A percentile compares a stretch with the other conserved stretches of the same genome.
Evolutionary conservation across 1,284 basidiomycete genomes (phyloP).

Genomic region (Ganoderma lingzhi): DNA sequence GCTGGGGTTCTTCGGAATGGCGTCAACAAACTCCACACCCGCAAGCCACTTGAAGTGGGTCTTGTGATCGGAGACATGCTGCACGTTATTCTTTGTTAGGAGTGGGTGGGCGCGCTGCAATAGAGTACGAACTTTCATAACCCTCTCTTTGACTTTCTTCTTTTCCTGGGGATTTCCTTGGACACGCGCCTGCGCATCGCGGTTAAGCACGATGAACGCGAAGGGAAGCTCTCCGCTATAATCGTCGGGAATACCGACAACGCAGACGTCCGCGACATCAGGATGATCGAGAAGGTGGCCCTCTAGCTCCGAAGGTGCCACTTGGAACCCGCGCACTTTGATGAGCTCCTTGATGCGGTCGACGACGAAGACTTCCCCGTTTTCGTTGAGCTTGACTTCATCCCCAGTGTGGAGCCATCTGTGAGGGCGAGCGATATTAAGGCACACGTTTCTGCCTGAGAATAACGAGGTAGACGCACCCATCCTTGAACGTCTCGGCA

Average conservation of each 20-base stretch:
- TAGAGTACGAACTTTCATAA: constrained; percentile 21
- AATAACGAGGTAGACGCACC: constrained; percentile 33
- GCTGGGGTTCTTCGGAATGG: constrained; percentile 77
- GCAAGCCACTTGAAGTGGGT: constrained; percentile 74
- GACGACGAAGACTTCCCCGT: constrained; percentile 52
- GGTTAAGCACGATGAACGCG: constrained; percentile 71
- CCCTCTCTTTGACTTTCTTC: constrained; percentile 1
- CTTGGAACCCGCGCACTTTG: constrained; percentile 36
- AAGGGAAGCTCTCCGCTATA: constrained; percentile 82
- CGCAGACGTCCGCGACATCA: constrained; percentile 76
- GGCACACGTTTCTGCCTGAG: neutral
- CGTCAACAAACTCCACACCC: constrained; percentile 72
- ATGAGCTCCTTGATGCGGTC: constrained; percentile 52
- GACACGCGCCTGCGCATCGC: constrained; percentile 43
- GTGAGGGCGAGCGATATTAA: neutral
- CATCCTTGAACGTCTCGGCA: constrained; percentile 47
- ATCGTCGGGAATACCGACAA: constrained; percentile 81
- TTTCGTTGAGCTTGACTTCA: constrained; percentile 49
- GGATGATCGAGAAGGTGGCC: constrained; percentile 76
- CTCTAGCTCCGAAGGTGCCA: constrained; percentile 51
- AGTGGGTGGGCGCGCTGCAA: neutral
- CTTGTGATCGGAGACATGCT: constrained; percentile 79
- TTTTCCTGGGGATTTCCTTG: neutral
- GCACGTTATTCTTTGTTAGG: neutral
- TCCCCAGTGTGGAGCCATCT: constrained; percentile 57